Conservation (phyloP, 2,329 filamentous ascomycete genomes). For the Ascochyta pisi region DNA sequence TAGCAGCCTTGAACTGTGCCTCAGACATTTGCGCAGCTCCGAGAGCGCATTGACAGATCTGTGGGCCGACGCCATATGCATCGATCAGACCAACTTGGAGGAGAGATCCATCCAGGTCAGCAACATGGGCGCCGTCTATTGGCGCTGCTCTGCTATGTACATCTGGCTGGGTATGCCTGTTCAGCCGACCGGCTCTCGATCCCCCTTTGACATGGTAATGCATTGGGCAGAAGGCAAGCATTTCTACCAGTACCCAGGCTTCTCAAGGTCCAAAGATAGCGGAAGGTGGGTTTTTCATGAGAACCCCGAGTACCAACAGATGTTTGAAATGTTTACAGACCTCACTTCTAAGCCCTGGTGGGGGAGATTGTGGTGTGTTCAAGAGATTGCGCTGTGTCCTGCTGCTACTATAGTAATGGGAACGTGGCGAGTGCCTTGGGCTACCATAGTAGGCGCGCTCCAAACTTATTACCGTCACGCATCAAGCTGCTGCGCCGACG, state of each 20-base stretch:
- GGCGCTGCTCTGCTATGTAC: not conserved
- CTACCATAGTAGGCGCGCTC: not conserved
- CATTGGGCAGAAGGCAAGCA: not conserved
- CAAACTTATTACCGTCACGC: not conserved
- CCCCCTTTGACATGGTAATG: slow-evolving; percentile 2
- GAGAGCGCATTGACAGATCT: not conserved
- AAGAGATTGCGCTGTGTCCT: slow-evolving; percentile 4
- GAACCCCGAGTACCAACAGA: not conserved
- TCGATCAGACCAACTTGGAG: slow-evolving; percentile 15
- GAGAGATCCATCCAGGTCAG: slow-evolving; percentile 16
- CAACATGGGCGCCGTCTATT: slow-evolving; percentile 19
- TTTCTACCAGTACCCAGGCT: slow-evolving; percentile 1
- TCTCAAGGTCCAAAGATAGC: not conserved
- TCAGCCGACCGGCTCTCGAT: not conserved
- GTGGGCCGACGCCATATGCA: slow-evolving; percentile 22
- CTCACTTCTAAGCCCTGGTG: slow-evolving; percentile 5
- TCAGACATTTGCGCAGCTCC: not conserved
- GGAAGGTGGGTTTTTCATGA: not conserved
- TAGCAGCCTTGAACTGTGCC: not conserved
- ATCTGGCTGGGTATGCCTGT: slow-evolving; percentile 25
- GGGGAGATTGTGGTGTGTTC: slow-evolving; percentile 3
- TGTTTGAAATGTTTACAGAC: not conserved
- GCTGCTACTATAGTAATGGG: not conserved
- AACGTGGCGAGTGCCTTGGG: not conserved
- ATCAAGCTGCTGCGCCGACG: not conserved